These are phyloP conservation scores for Ogataea allantospora DNA, from an alignment of 805 yeast species.

Conservation along the genomic window DNA sequence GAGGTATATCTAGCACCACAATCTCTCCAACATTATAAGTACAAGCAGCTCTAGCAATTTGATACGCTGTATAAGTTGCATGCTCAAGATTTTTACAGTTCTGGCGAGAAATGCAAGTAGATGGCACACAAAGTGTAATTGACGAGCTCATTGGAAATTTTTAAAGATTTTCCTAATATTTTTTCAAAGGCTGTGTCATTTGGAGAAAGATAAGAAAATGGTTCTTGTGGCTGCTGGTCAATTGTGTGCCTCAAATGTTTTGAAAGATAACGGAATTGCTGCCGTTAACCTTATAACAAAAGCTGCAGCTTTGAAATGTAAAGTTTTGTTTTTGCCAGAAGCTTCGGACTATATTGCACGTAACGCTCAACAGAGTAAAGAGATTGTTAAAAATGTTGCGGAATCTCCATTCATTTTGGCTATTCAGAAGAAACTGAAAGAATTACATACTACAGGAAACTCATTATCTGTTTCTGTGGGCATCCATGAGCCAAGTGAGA, in stretches of 20 bases:
- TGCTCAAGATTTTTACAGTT: conserved; percentile 70
- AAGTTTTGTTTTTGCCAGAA: conserved; percentile 83
- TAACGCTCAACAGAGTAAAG: conserved; percentile 61
- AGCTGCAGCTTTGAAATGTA: conserved; percentile 62
- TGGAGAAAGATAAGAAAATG: conserved; percentile 35
- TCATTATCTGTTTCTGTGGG: conserved; percentile 76
- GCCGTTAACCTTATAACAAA: conserved; percentile 59
- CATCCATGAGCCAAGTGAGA: conserved; percentile 72
- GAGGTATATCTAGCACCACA: conserved; percentile 58
- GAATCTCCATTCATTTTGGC: conserved; percentile 41
- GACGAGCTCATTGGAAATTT: conserved; percentile 5
- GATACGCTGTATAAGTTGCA: conserved; percentile 69
- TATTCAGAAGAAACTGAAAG: conserved; percentile 45
- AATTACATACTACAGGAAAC: conserved; percentile 38
- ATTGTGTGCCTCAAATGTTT: conserved; percentile 67
- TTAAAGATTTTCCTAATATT: not conserved
- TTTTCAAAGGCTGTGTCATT: conserved; percentile 4
- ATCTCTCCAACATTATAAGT: conserved; percentile 71
- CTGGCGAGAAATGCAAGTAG: conserved; percentile 52
- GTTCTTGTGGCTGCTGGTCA: conserved; percentile 82
- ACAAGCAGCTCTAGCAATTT: conserved; percentile 73
- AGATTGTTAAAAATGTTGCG: conserved; percentile 50
- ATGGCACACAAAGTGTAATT: conserved; percentile 67
- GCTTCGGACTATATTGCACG: conserved; percentile 87
- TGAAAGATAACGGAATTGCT: conserved; percentile 55